Conservation (phyloP, 352 stramenopile species). For the Pythium monospermum region DNA sequence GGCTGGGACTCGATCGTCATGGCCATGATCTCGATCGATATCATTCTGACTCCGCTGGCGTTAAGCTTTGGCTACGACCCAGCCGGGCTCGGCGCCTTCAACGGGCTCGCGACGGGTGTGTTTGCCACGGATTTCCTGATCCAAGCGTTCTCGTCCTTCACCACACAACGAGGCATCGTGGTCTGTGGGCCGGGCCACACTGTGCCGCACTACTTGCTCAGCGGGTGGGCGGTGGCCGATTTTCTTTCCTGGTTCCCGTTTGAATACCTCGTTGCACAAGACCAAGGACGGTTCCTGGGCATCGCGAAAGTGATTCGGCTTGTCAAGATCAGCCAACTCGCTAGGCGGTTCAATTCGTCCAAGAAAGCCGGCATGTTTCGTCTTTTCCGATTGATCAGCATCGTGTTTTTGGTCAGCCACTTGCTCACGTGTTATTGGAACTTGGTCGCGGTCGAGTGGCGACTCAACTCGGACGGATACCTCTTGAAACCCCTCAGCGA, state of each 20-base stretch:
- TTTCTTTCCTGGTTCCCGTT: constrained; percentile 74
- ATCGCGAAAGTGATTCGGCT: constrained; percentile 63
- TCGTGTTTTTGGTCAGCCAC: constrained; percentile 53
- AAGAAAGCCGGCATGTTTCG: constrained; percentile 65
- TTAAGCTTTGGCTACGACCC: constrained; percentile 42
- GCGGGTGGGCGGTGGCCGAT: constrained; percentile 48
- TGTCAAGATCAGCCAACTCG: constrained; percentile 63
- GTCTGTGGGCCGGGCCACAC: constrained; percentile 41
- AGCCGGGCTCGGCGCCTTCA: constrained; percentile 23
- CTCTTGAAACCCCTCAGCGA: constrained; percentile 20
- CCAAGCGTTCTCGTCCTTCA: constrained; percentile 54
- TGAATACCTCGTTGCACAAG: constrained; percentile 29
- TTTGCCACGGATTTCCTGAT: constrained; percentile 57
- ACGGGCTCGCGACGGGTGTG: constrained; percentile 31
- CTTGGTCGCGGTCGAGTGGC: constrained; percentile 46
- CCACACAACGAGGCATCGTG: constrained; percentile 40
- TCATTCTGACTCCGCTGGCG: constrained; percentile 45
- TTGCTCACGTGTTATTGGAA: constrained; percentile 60
- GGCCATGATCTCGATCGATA: constrained; percentile 45
- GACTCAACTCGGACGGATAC: constrained; percentile 27
- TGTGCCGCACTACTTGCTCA: constrained; percentile 42
- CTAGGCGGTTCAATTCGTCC: constrained; percentile 43
- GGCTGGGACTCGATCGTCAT: constrained; percentile 54
- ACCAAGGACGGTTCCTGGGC: constrained; percentile 44
- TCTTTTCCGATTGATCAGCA: constrained; percentile 42